Base-by-base conservation (phyloP, 2,329 filamentous ascomycete genomes). In the Exophiala lecanii-corni region DNA sequence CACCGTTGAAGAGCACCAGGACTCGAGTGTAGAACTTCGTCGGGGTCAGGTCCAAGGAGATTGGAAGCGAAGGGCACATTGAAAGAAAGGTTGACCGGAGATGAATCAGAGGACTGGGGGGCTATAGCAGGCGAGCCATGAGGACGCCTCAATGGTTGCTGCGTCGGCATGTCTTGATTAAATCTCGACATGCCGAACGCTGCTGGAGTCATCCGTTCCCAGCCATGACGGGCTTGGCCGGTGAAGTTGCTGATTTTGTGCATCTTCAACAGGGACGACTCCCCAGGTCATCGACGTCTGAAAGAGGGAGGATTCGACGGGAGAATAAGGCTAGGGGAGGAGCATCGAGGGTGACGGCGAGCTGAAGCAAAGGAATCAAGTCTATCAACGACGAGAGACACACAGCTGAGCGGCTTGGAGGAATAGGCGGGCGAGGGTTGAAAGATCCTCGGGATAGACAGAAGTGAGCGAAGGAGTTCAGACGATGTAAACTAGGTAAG, bases 21-120 rank as follows among this genome's bases (percentile, higher is more conserved):
- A 52, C 86, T 95, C 52, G 91, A 89, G 69, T 96, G 91, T 49
- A 97, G 78, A 59, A 98, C 87, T 66, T 97, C 89, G 66, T 96
- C 89, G 55, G 85, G 85, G 60, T 97, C 89, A 52, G 92, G 92
- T 23, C 92, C 92, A 51, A 86, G 79, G 49, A 98, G 81, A 59
- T 91, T 91, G 53, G 87, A 94, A 56, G 89, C 83, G 69, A 97
- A 96, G 49, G 92, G 92, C 36, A 98, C 85, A 63, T 96, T 97
- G 81, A 98, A 97, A 54, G 88, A 91, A 64, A 95, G 84, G 67
- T 94, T 88, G 66, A 97, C 86, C 54, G 81, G 81, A 39, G 82
- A 75, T 63, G 91, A 85, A 61, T 83, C 76, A 53, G 84, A 81
- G 45, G 84, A 79, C 54, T 84, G 81, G 57, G 81, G 74, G 61